A percentile compares a stretch with the other conserved stretches of the same genome.
Evolutionary conservation across 768 basidiomycete species (phyloP).

Genomic region (Macrolepiota dolichaula): DNA sequence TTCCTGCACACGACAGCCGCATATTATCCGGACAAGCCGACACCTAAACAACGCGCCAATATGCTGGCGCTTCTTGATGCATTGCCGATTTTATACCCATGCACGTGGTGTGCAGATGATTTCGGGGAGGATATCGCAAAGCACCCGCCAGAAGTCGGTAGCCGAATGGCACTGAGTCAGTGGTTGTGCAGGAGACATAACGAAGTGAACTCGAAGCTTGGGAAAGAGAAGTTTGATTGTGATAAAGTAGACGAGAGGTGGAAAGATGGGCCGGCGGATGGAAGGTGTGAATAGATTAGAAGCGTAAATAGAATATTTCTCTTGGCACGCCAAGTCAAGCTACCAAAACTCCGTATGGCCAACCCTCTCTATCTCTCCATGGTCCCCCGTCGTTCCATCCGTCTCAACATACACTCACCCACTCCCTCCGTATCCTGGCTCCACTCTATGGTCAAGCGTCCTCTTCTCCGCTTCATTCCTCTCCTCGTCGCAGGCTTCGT

Average conservation of each 20-base stretch:
- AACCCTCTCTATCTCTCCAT: not conserved
- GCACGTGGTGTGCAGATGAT: constrained; percentile 80
- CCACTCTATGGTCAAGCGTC: not conserved
- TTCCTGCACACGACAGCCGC: constrained; percentile 95
- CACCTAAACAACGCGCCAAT: constrained; percentile 68
- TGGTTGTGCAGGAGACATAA: constrained; percentile 96
- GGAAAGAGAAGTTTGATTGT: constrained; percentile 85
- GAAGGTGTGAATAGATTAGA: constrained; percentile 70
- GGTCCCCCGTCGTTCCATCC: not conserved
- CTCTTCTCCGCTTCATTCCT: constrained; percentile 5
- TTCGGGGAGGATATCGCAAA: constrained; percentile 66
- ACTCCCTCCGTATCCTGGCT: not conserved
- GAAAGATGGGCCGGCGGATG: constrained; percentile 87
- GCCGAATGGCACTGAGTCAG: constrained; percentile 59
- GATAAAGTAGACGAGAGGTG: constrained; percentile 81
- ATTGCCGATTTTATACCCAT: constrained; percentile 85
- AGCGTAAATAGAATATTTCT: not conserved
- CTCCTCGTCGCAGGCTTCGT: not conserved
- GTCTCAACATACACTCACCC: constrained; percentile 7
- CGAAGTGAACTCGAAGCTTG: constrained; percentile 83
- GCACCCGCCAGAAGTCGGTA: constrained; percentile 77
- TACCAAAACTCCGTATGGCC: not conserved
- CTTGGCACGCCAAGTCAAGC: not conserved
- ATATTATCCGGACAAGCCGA: constrained; percentile 87
- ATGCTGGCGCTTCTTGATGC: constrained; percentile 82